Percentiles rank a stretch among this genome's conserved stretches.
Evolutionary conservation across 1,139 yeast species (phyloP).

Genomic region (Saccharomycopsis hybrid): DNA sequence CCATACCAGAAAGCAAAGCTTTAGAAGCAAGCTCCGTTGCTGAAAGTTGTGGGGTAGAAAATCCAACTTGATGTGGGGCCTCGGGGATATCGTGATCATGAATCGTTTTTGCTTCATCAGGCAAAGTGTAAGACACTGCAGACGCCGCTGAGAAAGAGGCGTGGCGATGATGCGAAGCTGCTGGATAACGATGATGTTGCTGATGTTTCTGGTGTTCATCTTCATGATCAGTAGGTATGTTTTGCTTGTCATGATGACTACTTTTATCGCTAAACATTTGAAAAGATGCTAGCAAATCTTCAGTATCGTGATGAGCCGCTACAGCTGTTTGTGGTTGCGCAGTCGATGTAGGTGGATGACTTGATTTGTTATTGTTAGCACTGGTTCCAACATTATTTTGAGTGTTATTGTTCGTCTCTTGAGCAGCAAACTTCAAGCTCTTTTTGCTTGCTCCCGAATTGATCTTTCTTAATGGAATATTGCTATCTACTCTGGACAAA

Average conservation of each 20-base stretch:
- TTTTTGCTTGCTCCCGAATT: neutral
- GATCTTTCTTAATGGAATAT: neutral
- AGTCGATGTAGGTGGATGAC: no score
- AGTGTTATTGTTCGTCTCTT: neutral
- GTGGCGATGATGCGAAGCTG: slow-evolving; percentile 40
- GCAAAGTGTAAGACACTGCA: slow-evolving; percentile 58
- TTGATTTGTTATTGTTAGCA: neutral
- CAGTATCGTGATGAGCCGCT: neutral
- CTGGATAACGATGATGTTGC: slow-evolving; percentile 16
- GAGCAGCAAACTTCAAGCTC: no score
- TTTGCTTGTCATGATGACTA: slow-evolving; percentile 5
- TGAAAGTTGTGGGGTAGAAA: slow-evolving; percentile 70
- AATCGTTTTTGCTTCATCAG: slow-evolving; percentile 35
- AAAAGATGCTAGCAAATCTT: slow-evolving; percentile 10
- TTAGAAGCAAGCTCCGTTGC: slow-evolving; percentile 33
- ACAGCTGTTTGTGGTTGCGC: no score
- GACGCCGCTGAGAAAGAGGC: slow-evolving; percentile 82
- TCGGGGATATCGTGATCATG: slow-evolving; percentile 31
- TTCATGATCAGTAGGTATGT: neutral
- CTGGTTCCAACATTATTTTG: neutral
- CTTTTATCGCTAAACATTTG: slow-evolving; percentile 9
- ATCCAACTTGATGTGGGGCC: slow-evolving; percentile 62
- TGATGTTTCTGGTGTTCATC: neutral
- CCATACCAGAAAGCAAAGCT: slow-evolving; percentile 34
- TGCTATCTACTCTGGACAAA: slow-evolving; percentile 1